Conservation (phyloP, 345 rosid genomes). For the Physaria fendleri region DNA sequence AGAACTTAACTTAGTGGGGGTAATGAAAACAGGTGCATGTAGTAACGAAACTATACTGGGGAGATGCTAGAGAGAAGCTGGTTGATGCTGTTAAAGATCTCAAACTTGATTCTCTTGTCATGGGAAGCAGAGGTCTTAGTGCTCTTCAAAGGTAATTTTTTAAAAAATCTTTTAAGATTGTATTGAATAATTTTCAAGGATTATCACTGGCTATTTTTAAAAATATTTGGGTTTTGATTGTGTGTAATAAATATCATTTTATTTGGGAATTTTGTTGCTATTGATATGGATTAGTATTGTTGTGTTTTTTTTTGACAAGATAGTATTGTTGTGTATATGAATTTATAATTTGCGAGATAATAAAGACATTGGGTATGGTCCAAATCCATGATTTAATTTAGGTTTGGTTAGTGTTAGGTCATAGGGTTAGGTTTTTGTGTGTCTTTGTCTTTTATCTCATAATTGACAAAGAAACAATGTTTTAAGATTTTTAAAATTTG, state of each 20-base stretch:
- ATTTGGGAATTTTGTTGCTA: not conserved
- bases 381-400: not conserved
- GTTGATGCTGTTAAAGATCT: slow-evolving; percentile 65
- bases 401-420: not conserved
- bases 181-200: no score
- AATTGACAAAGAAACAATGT: not conserved
- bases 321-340: not conserved
- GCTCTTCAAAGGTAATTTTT: slow-evolving; percentile 20
- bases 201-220: no score
- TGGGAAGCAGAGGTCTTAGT: slow-evolving; percentile 95
- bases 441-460: not conserved
- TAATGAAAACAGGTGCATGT: slow-evolving; percentile 44
- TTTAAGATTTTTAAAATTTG: not conserved
- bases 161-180: no score
- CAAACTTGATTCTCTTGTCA: slow-evolving; percentile 71
- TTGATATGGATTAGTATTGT: not conserved
- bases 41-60: slow-evolving; percentile 77
- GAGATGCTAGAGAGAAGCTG: slow-evolving; percentile 83
- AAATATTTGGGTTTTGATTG: no score
- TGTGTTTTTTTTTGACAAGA: no score
- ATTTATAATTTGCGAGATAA: not conserved
- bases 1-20: no score
- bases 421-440: not conserved
- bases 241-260: not conserved
- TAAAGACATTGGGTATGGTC: not conserved